phyloP scores from a whole-genome alignment of 768 basidiomycete genomes.

The Amyloporia xantha region DNA sequence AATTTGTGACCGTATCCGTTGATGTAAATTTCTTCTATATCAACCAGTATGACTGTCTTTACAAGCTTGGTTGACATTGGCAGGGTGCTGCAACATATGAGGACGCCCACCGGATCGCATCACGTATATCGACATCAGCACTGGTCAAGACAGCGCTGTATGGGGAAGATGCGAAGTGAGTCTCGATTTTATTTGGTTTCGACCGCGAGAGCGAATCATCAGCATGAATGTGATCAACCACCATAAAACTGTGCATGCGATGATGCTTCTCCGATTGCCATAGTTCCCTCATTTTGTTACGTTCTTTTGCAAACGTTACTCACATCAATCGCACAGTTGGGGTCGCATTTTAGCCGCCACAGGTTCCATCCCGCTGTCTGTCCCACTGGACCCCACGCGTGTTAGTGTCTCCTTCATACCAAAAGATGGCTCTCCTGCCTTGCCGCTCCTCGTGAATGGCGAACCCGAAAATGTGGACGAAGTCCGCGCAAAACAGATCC shows the following conservation, averaged over 20 bases:
- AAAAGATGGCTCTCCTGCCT: slow-evolving; percentile 44
- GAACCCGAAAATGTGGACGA: slow-evolving; percentile 91
- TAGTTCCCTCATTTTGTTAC: not conserved
- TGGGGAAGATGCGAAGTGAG: slow-evolving; percentile 91
- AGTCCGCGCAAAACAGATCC: slow-evolving; percentile 74
- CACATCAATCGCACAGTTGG: slow-evolving; percentile 59
- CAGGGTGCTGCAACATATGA: slow-evolving; percentile 76
- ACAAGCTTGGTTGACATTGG: not conserved
- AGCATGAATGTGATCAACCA: too few species aligned
- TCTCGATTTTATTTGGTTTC: not conserved
- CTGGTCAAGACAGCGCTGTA: slow-evolving; percentile 95
- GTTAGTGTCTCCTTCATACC: slow-evolving; percentile 90
- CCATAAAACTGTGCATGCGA: too few species aligned
- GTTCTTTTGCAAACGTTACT: not conserved
- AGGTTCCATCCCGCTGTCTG: slow-evolving; percentile 60
- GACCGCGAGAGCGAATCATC: not conserved
- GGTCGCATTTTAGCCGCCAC: slow-evolving; percentile 93
- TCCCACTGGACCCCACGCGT: slow-evolving; percentile 60
- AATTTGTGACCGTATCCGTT: slow-evolving; percentile 91
- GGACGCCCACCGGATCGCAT: slow-evolving; percentile 88
- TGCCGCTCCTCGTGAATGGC: slow-evolving; percentile 84
- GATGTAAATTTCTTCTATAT: slow-evolving; percentile 45
- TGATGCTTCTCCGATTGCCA: too few species aligned
- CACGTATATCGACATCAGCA: slow-evolving; percentile 86
- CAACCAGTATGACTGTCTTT: not conserved